Evolutionary conservation across 352 stramenopile genomes (phyloP).

Genomic region (Phytophthora sansomeana): DNA sequence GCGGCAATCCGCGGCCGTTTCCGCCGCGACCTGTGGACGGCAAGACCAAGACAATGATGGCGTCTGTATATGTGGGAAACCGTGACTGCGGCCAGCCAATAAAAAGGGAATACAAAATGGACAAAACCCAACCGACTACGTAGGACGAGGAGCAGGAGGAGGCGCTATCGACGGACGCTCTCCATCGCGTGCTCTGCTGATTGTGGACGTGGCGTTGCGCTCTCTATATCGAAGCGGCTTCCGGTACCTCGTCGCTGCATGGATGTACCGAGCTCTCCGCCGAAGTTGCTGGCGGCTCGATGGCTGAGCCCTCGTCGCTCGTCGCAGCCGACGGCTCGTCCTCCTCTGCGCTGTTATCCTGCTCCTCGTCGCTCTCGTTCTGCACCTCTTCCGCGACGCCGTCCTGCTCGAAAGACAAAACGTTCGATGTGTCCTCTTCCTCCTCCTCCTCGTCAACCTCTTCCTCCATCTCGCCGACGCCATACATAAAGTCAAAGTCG

Average conservation of each 20-base stretch:
- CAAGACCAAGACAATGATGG: conserved; percentile 24
- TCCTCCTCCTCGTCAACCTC: conserved; percentile 41
- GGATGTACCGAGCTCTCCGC: conserved; percentile 31
- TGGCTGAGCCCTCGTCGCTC: conserved; percentile 19
- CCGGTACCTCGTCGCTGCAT: conserved; percentile 23
- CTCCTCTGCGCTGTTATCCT: conserved; percentile 21
- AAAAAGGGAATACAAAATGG: conserved; percentile 48
- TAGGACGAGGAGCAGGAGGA: conserved; percentile 20
- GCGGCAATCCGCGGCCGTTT: too few species aligned
- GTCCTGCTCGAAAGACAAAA: conserved; percentile 30
- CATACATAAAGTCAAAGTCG: conserved; percentile 85
- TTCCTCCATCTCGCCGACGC: conserved; percentile 47
- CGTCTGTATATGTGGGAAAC: conserved; percentile 36
- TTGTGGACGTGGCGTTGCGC: conserved; percentile 13
- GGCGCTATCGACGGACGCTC: not conserved
- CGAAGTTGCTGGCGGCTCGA: conserved; percentile 7
- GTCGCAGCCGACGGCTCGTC: conserved; percentile 4
- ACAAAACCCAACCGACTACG: conserved; percentile 38
- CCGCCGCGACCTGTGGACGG: too few species aligned
- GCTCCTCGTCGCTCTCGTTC: conserved; percentile 29
- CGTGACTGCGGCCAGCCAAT: conserved; percentile 37
- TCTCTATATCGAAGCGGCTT: conserved; percentile 37
- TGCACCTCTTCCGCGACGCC: conserved; percentile 18
- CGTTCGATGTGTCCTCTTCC: conserved; percentile 36
- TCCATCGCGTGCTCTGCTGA: conserved; percentile 14